Evolutionary conservation across 306 rosid species (phyloP).

Genomic region (Cucumis hystrix): DNA sequence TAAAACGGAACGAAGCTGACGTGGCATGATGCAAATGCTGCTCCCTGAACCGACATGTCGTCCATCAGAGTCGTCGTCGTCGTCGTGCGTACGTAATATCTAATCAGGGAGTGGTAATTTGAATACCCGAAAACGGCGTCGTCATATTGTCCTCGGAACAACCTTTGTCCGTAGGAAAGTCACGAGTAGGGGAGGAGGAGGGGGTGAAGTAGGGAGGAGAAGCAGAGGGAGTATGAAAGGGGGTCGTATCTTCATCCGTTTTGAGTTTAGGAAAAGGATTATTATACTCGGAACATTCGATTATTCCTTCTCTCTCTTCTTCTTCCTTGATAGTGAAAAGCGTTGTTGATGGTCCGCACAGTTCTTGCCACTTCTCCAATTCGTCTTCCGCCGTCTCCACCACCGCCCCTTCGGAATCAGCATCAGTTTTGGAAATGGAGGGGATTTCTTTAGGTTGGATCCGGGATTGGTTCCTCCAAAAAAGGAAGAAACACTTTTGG

Average conservation of each 20-base stretch:
- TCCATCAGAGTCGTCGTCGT: not conserved
- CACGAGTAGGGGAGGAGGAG: conserved; percentile 27
- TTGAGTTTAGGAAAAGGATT: not conserved
- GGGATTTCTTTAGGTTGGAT: conserved; percentile 9
- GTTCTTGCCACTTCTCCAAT: conserved; percentile 16
- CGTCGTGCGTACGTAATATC: not conserved
- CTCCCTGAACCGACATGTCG: not conserved
- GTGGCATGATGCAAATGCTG: not conserved
- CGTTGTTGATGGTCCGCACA: conserved; percentile 22
- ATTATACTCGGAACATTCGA: conserved; percentile 10
- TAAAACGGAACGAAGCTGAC: not conserved
- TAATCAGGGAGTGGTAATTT: not conserved
- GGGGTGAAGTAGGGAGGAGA: conserved; percentile 40
- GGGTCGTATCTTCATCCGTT: conserved; percentile 14
- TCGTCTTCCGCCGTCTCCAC: conserved; percentile 10
- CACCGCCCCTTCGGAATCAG: not conserved
- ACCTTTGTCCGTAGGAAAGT: not conserved
- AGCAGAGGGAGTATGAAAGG: conserved; percentile 31
- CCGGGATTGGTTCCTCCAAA: conserved; percentile 18
- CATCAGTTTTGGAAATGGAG: not conserved
- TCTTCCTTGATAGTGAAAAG: conserved; percentile 33
- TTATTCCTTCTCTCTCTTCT: conserved; percentile 20
- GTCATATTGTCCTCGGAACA: not conserved
- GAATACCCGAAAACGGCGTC: not conserved
- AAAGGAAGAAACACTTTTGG: not conserved